Base-by-base conservation (phyloP, 148 eudicot species). In the Chenopodium berlandieri region DNA sequence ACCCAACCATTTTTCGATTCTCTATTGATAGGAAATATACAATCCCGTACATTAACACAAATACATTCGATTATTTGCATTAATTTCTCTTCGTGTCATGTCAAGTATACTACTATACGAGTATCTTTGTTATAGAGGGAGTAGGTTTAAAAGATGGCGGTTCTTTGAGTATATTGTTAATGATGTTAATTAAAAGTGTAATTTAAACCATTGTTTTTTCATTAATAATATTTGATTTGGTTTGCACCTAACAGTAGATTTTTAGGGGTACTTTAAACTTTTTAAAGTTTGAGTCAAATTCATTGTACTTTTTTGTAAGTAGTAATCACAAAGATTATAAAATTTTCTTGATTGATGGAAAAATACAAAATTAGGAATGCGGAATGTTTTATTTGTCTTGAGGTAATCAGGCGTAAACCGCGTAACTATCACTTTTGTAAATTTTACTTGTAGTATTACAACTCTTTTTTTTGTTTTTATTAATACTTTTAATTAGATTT, bases 161-260 rank as follows among this genome's bases (percentile, higher is more conserved):
- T 60, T 77, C 14, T 71, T 77, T 40, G 27, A 13, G 48, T 70
- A 77, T 37, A 34, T 77, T 77, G 70, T 40, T 40, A 34, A 77
- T 40, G 7, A 77, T 40, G 7, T 4, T 40, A 40, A 40, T 40
- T 37, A 37, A 37, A 37, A 6, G 27, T 19, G 22, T 37, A 75
- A 56, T 34, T 60, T 0, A 56, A 75, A 75, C 48, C 27, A 27
- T 31, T 19, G 8, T 56, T 58, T 58, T 30, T 25, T 30, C 37
- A 11, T 67, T 30, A 30, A 25, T 62, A 62, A 10, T 52, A 1
- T 52, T 52, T 12, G 7, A 20, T 48, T 74, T 74, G 48, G 20
- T 62, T n/a, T 32, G 30, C 17, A 76, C 50, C 70, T 76, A 62
- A 62, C 20, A 4, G 44, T 76, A 76, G 31, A 63, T 62, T 62